A percentile compares a stretch with the other conserved stretches of the same genome.
These are phyloP conservation scores for Cryptosporidium sp. DNA, from an alignment of 169 alveolate species.

Conservation along the genomic window DNA sequence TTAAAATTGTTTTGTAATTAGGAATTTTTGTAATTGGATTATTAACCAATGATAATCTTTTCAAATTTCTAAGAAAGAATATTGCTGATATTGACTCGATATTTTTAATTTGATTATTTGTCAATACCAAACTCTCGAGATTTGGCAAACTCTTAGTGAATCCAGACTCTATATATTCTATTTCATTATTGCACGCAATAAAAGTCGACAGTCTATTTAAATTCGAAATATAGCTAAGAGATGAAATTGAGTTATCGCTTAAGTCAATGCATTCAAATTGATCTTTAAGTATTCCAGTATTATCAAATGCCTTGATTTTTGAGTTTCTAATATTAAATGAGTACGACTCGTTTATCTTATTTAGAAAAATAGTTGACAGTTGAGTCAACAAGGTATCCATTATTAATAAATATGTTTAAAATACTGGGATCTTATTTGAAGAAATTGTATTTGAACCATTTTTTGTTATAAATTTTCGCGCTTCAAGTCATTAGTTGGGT, in stretches of 20 bases:
- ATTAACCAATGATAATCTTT: constrained; percentile 80
- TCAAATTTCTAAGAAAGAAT: constrained; percentile 57
- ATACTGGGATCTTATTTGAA: neutral
- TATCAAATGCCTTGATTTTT: constrained; percentile 27
- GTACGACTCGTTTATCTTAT: constrained; percentile 43
- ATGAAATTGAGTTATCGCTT: constrained; percentile 38
- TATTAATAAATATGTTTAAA: neutral
- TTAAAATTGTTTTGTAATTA: constrained; percentile 81
- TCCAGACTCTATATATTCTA: constrained; percentile 24
- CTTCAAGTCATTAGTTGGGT: neutral
- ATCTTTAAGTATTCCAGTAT: constrained; percentile 46
- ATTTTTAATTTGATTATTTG: constrained; percentile 87
- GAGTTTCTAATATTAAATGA: constrained; percentile 41
- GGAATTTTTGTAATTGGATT: constrained; percentile 82
- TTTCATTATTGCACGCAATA: constrained; percentile 62
- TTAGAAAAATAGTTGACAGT: neutral
- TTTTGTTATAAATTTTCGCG: neutral
- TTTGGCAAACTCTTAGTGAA: constrained; percentile 81
- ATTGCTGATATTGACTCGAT: constrained; percentile 76
- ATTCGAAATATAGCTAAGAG: constrained; percentile 19
- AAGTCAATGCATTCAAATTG: constrained; percentile 65
- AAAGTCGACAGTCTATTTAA: constrained; percentile 27
- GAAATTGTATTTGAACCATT: neutral
- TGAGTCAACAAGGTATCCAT: neutral
- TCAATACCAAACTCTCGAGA: constrained; percentile 87